Evolutionary conservation across 768 basidiomycete genomes (phyloP), one percentile per base, ranked within the genome.

Genomic region (Lactarius evosmus): DNA sequence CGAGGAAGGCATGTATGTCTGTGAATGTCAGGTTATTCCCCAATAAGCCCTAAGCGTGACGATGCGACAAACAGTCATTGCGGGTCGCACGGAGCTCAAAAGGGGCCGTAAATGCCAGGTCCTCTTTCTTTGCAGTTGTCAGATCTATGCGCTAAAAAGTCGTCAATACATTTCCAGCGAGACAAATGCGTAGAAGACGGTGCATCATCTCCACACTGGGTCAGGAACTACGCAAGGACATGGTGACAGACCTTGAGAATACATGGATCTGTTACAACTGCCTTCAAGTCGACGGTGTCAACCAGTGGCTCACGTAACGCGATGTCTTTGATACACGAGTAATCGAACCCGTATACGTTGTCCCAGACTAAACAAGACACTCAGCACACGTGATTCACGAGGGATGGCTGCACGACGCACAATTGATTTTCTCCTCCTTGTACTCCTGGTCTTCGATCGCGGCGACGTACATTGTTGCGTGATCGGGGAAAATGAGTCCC

Each of bases 401-500:
- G 60, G 12, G 29, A 58, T 29, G 30, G 40, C 33, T 7, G n/a
- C 27, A 51, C 5, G 4, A 83, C 91, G 74, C 73, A 98, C 96
- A 99, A 76, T 95, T 95, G 73, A 99, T 99, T 77, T 99, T 99
- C 76, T 98, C 96, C 68, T 98, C 95, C 77, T 98, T 98, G 84
- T 99, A 99, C 61, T 98, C 97, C 71, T 96, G 90, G 75, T 99
- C 97, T 76, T 99, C 97, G 75, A 99, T 98, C 56, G 95, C 97
- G 51, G 95, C 97, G 59, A 99, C 73, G 79, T 89, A 97, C 72
- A 99, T 78, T 29, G 85, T 91, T 14, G 96, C 95, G 58, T 82
- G 90, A 77, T 99, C 97, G 11, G 97, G 97, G 82, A 99, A 98
- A 74, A 99, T 92, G 56, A 91, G 81, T 60, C 97, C 97, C 50